These are phyloP conservation scores for Parasarocladium wereldwijsianum DNA, from an alignment of 2,329 filamentous ascomycete species.

Conservation along the genomic window DNA sequence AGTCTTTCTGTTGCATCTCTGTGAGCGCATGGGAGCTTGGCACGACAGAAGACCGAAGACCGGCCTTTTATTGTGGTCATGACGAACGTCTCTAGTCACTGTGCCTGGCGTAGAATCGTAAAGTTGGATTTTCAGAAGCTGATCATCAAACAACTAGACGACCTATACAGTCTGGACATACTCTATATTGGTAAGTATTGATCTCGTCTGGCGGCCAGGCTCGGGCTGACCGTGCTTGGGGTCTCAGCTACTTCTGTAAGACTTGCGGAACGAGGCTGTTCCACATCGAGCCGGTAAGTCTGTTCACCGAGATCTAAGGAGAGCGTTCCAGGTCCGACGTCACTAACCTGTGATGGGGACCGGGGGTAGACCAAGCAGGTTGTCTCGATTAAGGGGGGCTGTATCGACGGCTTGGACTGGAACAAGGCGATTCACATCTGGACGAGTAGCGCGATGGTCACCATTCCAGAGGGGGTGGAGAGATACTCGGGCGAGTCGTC, in stretches of 20 bases:
- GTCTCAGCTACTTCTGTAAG: conserved; percentile 47
- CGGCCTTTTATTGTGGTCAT: no score
- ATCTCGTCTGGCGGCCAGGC: not conserved
- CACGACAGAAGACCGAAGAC: no score
- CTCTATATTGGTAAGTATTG: conserved; percentile 38
- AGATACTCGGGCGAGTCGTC: conserved; percentile 36
- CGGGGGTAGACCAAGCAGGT: conserved; percentile 36
- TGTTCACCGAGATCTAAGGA: not conserved
- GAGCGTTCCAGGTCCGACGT: conserved; percentile 1
- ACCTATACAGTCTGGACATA: conserved; percentile 39
- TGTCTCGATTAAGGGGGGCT: conserved; percentile 53
- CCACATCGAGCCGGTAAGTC: conserved; percentile 41
- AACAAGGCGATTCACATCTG: conserved; percentile 49
- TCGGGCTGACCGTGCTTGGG: not conserved
- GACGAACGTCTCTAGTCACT: no score
- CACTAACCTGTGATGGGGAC: conserved; percentile 7
- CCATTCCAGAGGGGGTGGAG: conserved; percentile 51
- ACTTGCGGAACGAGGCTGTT: conserved; percentile 51
- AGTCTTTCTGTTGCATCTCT: conserved; percentile 12
- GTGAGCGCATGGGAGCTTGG: not conserved
- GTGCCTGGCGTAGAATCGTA: no score
- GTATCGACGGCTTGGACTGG: conserved; percentile 49
- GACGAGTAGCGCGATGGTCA: conserved; percentile 52
- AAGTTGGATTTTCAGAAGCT: no score
- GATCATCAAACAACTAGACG: conserved; percentile 36